phyloP scores from a whole-genome alignment of 345 rosid genomes.

The Stellera chamaejasme region DNA sequence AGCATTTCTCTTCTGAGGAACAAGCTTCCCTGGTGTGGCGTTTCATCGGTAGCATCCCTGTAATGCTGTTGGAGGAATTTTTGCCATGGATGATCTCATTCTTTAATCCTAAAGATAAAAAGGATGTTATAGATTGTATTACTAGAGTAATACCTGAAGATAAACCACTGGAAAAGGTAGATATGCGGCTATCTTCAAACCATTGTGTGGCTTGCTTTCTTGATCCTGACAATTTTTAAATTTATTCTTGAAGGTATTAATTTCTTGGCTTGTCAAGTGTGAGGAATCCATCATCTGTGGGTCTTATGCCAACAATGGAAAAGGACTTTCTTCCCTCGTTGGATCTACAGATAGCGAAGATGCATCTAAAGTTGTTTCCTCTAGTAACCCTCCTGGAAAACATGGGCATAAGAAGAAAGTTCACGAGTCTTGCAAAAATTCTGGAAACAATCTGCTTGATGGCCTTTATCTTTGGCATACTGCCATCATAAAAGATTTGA shows the following conservation, averaged over 20 bases:
- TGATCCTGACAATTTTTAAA: conserved; percentile 14
- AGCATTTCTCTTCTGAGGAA: conserved; percentile 45
- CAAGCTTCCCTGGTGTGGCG: conserved; percentile 62
- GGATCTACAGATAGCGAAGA: conserved; percentile 18
- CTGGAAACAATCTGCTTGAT: conserved; percentile 21
- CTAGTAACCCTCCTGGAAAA: conserved; percentile 24
- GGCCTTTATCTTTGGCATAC: conserved; percentile 49
- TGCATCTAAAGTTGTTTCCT: conserved; percentile 11
- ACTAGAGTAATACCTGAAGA: conserved; percentile 39
- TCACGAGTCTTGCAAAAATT: conserved; percentile 11
- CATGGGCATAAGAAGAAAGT: conserved; percentile 20
- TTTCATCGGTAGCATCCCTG: conserved; percentile 59
- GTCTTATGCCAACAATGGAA: conserved; percentile 16
- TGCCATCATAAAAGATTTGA: conserved; percentile 48
- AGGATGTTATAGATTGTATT: conserved; percentile 30
- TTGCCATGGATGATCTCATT: conserved; percentile 64
- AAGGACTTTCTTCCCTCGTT: conserved; percentile 17
- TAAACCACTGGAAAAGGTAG: conserved; percentile 50
- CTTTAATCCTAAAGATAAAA: conserved; percentile 32
- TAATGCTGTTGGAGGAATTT: conserved; percentile 45
- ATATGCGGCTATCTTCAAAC: conserved; percentile 15
- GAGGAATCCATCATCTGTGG: conserved; percentile 19
- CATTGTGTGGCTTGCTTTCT: conserved; percentile 5
- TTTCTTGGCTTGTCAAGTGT: conserved; percentile 38
- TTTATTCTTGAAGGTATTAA: conserved; percentile 39